Conservation (phyloP, 2,329 filamentous ascomycete species). For the Knoxdaviesia capensis region DNA sequence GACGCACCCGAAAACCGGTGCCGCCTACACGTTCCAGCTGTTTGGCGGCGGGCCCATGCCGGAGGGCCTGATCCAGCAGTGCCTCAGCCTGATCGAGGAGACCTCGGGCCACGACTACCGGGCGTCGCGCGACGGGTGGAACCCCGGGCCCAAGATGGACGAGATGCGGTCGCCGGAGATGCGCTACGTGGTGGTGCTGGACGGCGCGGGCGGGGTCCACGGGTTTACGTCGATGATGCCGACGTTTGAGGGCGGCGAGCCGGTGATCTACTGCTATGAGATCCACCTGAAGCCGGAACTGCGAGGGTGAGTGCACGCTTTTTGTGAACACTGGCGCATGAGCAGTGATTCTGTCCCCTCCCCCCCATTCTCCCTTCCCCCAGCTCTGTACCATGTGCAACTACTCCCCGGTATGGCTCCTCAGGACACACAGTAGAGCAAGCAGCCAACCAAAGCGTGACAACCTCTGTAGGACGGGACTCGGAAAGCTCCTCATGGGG, state of each 20-base stretch:
- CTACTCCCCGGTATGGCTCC: too few species aligned
- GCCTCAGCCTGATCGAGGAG: constrained; percentile 34
- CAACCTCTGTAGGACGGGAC: constrained; percentile 27
- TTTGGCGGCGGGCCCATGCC: constrained; percentile 16
- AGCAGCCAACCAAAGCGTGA: background rate
- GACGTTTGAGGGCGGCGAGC: constrained; percentile 42
- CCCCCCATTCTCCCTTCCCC: too few species aligned
- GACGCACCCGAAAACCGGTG: constrained; percentile 26
- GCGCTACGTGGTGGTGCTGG: constrained; percentile 44
- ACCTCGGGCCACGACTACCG: constrained; percentile 48
- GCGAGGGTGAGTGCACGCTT: constrained; percentile 23
- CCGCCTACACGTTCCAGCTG: constrained; percentile 23
- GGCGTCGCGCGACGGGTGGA: constrained; percentile 41
- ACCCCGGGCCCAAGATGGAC: constrained; percentile 32
- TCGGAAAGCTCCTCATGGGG: constrained; percentile 39
- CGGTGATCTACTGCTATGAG: constrained; percentile 63
- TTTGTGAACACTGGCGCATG: too few species aligned
- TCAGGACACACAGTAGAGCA: too few species aligned
- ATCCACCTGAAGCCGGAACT: constrained; percentile 42
- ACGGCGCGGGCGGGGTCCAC: constrained; percentile 13
- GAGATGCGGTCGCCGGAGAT: constrained; percentile 53
- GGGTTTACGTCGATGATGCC: constrained; percentile 52
- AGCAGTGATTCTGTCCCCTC: too few species aligned
- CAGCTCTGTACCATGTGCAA: too few species aligned
- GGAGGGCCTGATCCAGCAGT: constrained; percentile 25